Conservation (phyloP, 192 early-diverging fungal genomes). For the Backusella mclennaniae region DNA sequence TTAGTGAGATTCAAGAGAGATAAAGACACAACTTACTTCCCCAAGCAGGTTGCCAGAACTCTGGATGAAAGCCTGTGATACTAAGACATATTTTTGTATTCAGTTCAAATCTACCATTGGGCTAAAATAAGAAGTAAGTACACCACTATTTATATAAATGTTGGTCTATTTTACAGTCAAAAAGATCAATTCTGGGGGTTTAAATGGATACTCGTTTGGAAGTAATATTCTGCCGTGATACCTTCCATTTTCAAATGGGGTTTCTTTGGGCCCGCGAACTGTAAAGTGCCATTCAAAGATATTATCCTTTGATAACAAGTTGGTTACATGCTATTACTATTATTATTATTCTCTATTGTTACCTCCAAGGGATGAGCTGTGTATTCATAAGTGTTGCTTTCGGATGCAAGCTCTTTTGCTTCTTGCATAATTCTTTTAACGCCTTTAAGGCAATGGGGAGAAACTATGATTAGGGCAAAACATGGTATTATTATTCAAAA, state of each 20-base stretch:
- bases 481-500: no score
- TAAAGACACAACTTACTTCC: constrained; percentile 54
- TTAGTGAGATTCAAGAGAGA: not conserved
- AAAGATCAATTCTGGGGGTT: constrained; percentile 78
- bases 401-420: constrained; percentile 65
- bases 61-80: constrained; percentile 92
- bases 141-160: no score
- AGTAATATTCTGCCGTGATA: constrained; percentile 93
- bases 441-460: constrained; percentile 35
- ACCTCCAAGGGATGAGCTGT: constrained; percentile 70
- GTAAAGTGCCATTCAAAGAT: constrained; percentile 99
- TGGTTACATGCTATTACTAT: not conserved
- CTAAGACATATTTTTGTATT: constrained; percentile 94
- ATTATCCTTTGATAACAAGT: constrained; percentile 57
- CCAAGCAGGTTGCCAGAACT: constrained; percentile 97
- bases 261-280: constrained; percentile 81
- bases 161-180: constrained; percentile 51
- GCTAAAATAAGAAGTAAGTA: constrained; percentile 26
- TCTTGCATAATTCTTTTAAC: constrained; percentile 85
- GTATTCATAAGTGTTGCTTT: constrained; percentile 65
- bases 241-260: constrained; percentile 82
- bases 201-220: constrained; percentile 96
- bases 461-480: not conserved
- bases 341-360: not conserved
- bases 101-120: constrained; percentile 86